A percentile compares a stretch with the other conserved stretches of the same genome.
Conservation (phyloP, 345 rosid genomes). For the Euphorbia tirucalli region DNA sequence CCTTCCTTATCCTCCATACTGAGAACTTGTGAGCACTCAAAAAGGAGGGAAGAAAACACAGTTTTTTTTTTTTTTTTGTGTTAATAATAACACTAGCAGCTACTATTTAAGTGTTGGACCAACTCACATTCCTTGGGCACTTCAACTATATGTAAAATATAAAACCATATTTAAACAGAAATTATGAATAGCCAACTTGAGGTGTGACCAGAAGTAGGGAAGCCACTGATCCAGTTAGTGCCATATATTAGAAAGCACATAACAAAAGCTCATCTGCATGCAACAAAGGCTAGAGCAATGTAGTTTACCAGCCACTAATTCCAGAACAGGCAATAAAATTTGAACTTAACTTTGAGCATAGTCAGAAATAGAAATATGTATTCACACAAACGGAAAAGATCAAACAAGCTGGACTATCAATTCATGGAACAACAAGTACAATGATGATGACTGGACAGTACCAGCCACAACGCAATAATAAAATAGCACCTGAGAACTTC, state of each 20-base stretch:
- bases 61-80: too few relatives aligned
- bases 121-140: not conserved
- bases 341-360: not conserved
- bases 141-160: not conserved
- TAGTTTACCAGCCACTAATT: not conserved
- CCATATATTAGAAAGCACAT: not conserved
- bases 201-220: not conserved
- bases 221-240: not conserved
- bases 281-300: not conserved
- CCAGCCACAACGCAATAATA: not conserved
- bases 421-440: conserved; percentile 5
- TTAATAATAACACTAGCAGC: not conserved
- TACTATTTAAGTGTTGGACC: not conserved
- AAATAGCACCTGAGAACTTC: not conserved
- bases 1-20: too few relatives aligned
- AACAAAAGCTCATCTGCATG: not conserved
- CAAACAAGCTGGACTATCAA: not conserved
- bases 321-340: not conserved
- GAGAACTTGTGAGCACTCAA: too few relatives aligned
- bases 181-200: not conserved
- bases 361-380: not conserved
- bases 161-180: not conserved
- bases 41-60: too few relatives aligned
- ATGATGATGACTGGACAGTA: not conserved
- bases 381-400: not conserved